These are phyloP conservation scores for Trichophyton verrucosum DNA, from an alignment of 2,329 filamentous ascomycete genomes.

Conservation along the genomic window DNA sequence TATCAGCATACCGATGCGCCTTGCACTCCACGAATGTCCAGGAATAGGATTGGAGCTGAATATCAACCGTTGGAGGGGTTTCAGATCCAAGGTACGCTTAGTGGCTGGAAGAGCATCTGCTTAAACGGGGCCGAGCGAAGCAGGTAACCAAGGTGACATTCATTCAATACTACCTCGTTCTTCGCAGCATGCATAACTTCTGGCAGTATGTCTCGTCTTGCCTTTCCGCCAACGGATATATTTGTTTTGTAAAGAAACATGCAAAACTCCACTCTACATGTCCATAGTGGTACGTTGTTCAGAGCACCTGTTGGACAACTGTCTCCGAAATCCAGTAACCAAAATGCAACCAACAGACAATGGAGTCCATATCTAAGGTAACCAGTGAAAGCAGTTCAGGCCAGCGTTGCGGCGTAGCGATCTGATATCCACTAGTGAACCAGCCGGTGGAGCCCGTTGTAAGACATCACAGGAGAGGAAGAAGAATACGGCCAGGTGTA, in stretches of 20 bases:
- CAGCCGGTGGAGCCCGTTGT: background rate
- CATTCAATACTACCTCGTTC: background rate
- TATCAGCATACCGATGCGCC: background rate
- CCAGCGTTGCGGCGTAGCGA: background rate
- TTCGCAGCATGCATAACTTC: background rate
- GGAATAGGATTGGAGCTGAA: background rate
- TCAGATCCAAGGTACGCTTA: background rate
- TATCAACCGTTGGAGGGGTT: constrained; percentile 2
- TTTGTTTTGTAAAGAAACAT: background rate
- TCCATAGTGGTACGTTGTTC: background rate
- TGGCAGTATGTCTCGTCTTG: background rate
- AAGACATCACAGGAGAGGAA: background rate
- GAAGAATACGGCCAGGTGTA: too few species aligned
- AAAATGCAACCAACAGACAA: background rate
- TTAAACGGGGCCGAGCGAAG: background rate
- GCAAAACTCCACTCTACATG: background rate
- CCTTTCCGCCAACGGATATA: background rate
- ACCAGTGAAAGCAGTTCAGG: background rate
- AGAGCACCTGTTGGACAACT: background rate
- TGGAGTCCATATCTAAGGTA: background rate
- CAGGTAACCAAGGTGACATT: background rate
- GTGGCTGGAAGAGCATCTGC: background rate
- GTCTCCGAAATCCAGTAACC: background rate
- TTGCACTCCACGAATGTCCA: background rate
- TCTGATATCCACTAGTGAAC: background rate